Evolutionary conservation across 768 basidiomycete species (phyloP).

Genomic region (Rhizopogon salebrosus): DNA sequence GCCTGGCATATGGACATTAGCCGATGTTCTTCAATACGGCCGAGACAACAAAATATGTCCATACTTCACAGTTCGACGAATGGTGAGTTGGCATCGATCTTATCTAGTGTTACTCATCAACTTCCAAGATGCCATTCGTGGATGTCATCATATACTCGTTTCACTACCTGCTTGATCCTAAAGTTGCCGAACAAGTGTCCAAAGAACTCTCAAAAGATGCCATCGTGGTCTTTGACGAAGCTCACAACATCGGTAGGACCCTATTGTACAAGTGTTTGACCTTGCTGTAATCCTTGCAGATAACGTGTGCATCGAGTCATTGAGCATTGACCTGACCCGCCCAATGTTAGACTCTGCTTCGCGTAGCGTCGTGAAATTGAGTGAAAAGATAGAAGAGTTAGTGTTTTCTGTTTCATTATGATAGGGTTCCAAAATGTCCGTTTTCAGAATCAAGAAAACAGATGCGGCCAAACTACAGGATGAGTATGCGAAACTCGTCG

Average conservation of each 20-base stretch:
- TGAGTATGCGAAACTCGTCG: constrained; percentile 93
- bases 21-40: constrained; percentile 87
- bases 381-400: constrained; percentile 93
- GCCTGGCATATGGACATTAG: constrained; percentile 88
- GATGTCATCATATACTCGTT: constrained; percentile 98
- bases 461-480: constrained; percentile 94
- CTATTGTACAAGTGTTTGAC: not conserved
- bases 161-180: constrained; percentile 97
- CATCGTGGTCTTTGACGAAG: constrained; percentile 98
- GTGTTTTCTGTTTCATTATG: constrained; percentile 19
- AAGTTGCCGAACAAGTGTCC: constrained; percentile 98
- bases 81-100: constrained; percentile 53
- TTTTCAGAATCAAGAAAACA: constrained; percentile 81
- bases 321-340: constrained; percentile 94
- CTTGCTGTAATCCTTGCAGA: constrained; percentile 39
- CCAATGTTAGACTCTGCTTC: constrained; percentile 96
- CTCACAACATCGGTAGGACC: constrained; percentile 88
- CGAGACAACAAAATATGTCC: constrained; percentile 85
- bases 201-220: constrained; percentile 97
- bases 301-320: constrained; percentile 97
- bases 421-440: not conserved
- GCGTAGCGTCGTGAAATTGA: constrained; percentile 78
- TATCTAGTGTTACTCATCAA: constrained; percentile 2
- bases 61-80: constrained; percentile 92
- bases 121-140: constrained; percentile 84